Base-by-base conservation (phyloP, 345 rosid species). In the Rhodamnia rubescens region DNA sequence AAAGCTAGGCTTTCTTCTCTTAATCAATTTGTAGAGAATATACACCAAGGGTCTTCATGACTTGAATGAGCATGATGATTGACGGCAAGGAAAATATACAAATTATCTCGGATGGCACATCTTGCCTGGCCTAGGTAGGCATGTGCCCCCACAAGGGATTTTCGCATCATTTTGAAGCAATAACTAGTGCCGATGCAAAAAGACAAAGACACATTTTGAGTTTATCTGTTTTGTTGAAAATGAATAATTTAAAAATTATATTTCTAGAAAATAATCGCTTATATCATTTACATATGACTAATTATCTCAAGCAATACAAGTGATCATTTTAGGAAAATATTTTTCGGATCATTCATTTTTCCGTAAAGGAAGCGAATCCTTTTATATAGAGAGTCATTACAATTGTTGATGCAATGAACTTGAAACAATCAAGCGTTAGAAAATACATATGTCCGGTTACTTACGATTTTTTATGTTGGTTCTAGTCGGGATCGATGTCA, bases 121-220 rank as follows among this genome's bases (percentile, higher is more conserved):
- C 78, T 69, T 18, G 78, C 47, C 18, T 10, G 12, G 78, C 47
- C 24, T 69, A 32, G 24, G 78, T 32, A 69, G 47, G 78, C 47
- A 32, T 32, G 24, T 32, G 78, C 20, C 78, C 78, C 78, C 44
- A 16, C 78, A 8, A 32, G 44, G 78, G 78, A 4, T 32, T 69
- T 4, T 32, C 44, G 13, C 47, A 69, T 69, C 47, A 2, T 5
- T 36, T 11, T 36, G 24, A 22, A 69, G 44, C 13, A 32, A 18
- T 32, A 32, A 32, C 10, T 24, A 32, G 78, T 0, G 47, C 8
- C 78, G 0, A 69, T 32, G 20, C 20, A 64, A 64, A 4, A 55
- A 55, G 27, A 27, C 1, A 29, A 29, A 61, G 0, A 1, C 11
- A 0, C 0, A 0, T 15, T 61, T 61, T 3, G 3, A 0, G 32